A percentile compares a stretch with the other conserved stretches of the same genome.
These are phyloP conservation scores for Botryotinia narcissicola DNA, from an alignment of 2,329 filamentous ascomycete species.

Conservation along the genomic window DNA sequence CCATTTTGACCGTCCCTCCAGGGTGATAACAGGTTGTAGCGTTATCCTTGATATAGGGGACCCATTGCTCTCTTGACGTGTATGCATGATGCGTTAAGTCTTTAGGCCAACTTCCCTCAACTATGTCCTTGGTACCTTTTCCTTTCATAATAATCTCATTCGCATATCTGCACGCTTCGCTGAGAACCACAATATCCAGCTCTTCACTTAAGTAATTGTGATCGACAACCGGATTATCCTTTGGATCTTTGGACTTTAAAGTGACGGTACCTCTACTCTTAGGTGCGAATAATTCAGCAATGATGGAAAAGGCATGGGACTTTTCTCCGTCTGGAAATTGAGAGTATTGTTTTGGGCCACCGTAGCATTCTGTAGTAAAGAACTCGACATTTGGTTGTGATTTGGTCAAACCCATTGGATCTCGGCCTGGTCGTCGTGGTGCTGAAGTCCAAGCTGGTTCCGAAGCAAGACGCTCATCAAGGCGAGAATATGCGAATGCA, in stretches of 20 bases:
- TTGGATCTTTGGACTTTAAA: slow-evolving; percentile 48
- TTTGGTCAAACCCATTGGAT: slow-evolving; percentile 59
- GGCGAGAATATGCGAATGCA: slow-evolving; percentile 58
- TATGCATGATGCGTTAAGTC: slow-evolving; percentile 51
- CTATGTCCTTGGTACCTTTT: slow-evolving; percentile 54
- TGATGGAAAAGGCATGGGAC: slow-evolving; percentile 57
- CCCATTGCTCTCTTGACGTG: slow-evolving; percentile 56
- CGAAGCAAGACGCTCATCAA: slow-evolving; percentile 57
- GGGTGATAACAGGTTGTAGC: slow-evolving; percentile 63
- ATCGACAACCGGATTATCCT: slow-evolving; percentile 54
- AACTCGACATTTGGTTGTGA: slow-evolving; percentile 61
- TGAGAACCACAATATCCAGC: slow-evolving; percentile 57
- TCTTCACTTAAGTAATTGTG: slow-evolving; percentile 58
- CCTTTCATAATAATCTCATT: slow-evolving; percentile 61
- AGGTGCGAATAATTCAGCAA: slow-evolving; percentile 57
- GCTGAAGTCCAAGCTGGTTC: slow-evolving; percentile 54
- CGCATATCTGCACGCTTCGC: slow-evolving; percentile 55
- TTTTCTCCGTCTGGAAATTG: slow-evolving; percentile 50
- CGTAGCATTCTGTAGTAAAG: slow-evolving; percentile 61
- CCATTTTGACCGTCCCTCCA: slow-evolving; percentile 56
- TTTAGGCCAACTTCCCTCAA: slow-evolving; percentile 59
- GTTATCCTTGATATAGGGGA: slow-evolving; percentile 54
- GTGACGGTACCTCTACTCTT: slow-evolving; percentile 55
- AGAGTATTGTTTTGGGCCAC: slow-evolving; percentile 56
- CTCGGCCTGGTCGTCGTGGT: slow-evolving; percentile 49